Base-by-base conservation (phyloP, 768 basidiomycete genomes). In the Naematelia aurantialba region DNA sequence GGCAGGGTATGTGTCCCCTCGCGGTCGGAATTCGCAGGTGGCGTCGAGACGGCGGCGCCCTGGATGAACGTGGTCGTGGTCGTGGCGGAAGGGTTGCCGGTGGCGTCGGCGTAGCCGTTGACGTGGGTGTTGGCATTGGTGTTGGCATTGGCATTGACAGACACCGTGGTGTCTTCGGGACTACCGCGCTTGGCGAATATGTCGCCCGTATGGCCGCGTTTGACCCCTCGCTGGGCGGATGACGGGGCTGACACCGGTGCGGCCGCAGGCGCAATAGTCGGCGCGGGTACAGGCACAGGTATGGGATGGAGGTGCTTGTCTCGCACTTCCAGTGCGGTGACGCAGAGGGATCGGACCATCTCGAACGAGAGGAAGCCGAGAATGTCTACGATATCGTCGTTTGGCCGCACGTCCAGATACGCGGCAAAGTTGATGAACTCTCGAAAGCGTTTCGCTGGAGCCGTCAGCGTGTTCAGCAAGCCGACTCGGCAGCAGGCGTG, bases 321-420 rank as follows among this genome's bases (percentile, higher is more conserved):
- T 48, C 75, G 52, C 68, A 92, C 87, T 27, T 87, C 84, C 34
- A 92, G 82, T 1, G 90, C 93, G 1, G 89, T 89, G 44, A 94
- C 82, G 0, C 91, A 92, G 49, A 98, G 83, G 1, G 90, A 89
- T 52, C 92, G 87, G 27, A 97, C 92, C 87, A 94, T 92, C 77
- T 98, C 93, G 78, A 94, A 98, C 0, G 91, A 88, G 45, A 98
- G 85, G 79, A 97, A 98, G 24, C 93, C 93, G 68, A 97, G 90
- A 59, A 96, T 93, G 72, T 98, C 93, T 69, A 93, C 82, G 2
- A 93, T 92, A 76, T 96, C 92, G 76, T 96, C 93, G 77, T 88
- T 89, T 27, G 89, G 85, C 78, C 89, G 89, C 60, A 91, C 82
- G 70, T 96, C 91, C 45, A 94, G 84, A 60, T 89, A 87, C 0